A percentile compares a stretch with the other conserved stretches of the same genome.
These are phyloP conservation scores for Austroboletus niveus DNA, from an alignment of 1,284 basidiomycete genomes.

Conservation along the genomic window DNA sequence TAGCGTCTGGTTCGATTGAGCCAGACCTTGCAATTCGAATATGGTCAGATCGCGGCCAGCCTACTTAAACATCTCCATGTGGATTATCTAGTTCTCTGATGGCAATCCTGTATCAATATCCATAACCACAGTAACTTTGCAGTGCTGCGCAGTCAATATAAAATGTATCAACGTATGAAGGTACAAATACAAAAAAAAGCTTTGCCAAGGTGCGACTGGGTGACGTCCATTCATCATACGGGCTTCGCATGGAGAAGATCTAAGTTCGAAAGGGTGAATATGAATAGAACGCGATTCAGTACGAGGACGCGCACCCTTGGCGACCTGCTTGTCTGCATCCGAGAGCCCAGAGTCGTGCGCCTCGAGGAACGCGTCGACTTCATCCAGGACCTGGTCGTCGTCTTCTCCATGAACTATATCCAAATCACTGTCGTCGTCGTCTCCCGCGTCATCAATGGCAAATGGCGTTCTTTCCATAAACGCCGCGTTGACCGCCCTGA, in stretches of 20 bases:
- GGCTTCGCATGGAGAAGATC: conserved; percentile 67
- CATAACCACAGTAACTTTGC: conserved; percentile 1
- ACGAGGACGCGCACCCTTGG: conserved; percentile 53
- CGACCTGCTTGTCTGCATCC: conserved; percentile 82
- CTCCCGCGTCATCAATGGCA: conserved; percentile 86
- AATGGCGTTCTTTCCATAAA: conserved; percentile 90
- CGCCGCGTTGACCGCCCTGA: conserved; percentile 79
- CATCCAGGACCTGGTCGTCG: conserved; percentile 84
- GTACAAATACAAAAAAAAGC: conserved; percentile 18
- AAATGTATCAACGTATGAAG: conserved; percentile 5
- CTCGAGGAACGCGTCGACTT: conserved; percentile 92
- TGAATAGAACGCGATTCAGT: background rate
- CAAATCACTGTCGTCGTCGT: conserved; percentile 68
- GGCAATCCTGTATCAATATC: conserved; percentile 9
- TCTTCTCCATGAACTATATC: conserved; percentile 64
- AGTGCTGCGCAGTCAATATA: conserved; percentile 8
- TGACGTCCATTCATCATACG: conserved; percentile 29
- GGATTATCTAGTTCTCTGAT: conserved; percentile 5
- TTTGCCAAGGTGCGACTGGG: background rate
- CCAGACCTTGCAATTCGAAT: conserved; percentile 75
- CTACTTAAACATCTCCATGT: conserved; percentile 14
- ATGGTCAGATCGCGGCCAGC: conserved; percentile 61
- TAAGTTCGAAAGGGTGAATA: conserved; percentile 22
- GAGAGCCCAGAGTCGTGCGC: conserved; percentile 85
- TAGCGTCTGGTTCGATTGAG: conserved; percentile 82